Percentiles rank a stretch among this genome's conserved stretches.
Conservation (phyloP, 108 stramenopile genomes). For the Nannochloropsis gaditana region DNA sequence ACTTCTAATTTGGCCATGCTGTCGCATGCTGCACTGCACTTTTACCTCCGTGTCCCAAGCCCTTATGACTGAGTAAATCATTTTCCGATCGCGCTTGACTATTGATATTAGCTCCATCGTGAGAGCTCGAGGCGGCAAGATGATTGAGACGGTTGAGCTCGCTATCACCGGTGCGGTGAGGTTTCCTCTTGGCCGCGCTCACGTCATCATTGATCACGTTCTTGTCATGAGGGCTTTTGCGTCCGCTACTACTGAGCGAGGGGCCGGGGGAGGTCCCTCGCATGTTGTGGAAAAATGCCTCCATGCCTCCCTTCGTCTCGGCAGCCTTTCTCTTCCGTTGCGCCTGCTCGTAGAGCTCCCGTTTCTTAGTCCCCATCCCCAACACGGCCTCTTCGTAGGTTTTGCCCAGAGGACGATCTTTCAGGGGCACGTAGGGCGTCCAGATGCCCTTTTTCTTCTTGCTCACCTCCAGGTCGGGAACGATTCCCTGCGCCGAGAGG, state of each 20-base stretch:
- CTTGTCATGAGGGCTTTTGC: no score
- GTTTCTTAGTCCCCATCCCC: constrained; percentile 13
- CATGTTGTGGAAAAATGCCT: neutral
- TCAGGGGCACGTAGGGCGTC: constrained; percentile 21
- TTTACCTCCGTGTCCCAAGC: no score
- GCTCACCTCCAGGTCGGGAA: constrained; percentile 15
- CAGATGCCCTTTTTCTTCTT: constrained; percentile 6
- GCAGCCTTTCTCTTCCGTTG: constrained; percentile 11
- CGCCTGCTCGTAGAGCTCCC: constrained; percentile 18
- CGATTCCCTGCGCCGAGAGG: neutral
- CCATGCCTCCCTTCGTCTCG: constrained; percentile 5
- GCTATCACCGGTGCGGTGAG: no score
- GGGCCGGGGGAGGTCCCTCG: neutral
- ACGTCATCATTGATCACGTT: no score
- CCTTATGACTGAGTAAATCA: no score
- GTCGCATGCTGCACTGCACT: no score
- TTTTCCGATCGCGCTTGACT: no score
- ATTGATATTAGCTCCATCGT: no score
- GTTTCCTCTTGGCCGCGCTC: no score
- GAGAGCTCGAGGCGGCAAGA: no score
- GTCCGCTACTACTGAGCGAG: neutral
- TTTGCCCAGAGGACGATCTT: constrained; percentile 23
- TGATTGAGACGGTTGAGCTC: no score
- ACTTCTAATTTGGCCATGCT: no score
- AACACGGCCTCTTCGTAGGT: constrained; percentile 31